Evolutionary conservation across 2,329 filamentous ascomycete species (phyloP), one percentile per base, ranked within the genome.

Genomic region (Curvularia eragrostidis): DNA sequence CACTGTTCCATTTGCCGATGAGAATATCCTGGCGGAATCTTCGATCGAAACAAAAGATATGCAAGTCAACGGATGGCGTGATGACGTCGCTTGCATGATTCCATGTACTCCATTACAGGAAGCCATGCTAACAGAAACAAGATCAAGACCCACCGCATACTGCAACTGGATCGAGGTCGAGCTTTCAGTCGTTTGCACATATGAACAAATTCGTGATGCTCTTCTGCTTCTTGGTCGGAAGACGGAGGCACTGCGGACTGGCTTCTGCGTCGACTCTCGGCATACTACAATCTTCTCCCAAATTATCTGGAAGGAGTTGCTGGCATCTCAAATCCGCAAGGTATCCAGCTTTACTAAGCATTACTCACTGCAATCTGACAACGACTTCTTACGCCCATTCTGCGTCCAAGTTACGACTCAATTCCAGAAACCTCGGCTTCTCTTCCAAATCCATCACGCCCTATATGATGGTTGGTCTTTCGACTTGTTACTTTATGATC

Each of bases 401-500:
- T 77, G 74, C 15, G 76, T 92, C n/a, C 84, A 91, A 58, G 76
- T 93, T 1, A 65, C 59, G 23, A 48, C 59, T 15, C 49, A 30
- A 12, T 65, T 12, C 48, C 63, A 51, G 30, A 50, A 7, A 18
- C 63, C 18, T 48, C 70, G 4, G 54, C 62, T 47, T 30, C 65
- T 78, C 3, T 73, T 91, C 43, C 82, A 89, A 12, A 80, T 96
- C 0, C 93, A 96, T 71, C 93, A 97, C 75, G 87, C 91, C 0
- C 74, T 96, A 1, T 97, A 96, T 70, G 93, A 97, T 74, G 93
- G 93, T n/a, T 97, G 93, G 93, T 93, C 92, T 0, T 84, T 93
- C 70, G 90, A 97, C 50, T 80, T 94, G 28, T 76, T 96, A 0
- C 71, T 91, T 13, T 78, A 83, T 24, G 91, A 97, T 71, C 77